Evolutionary conservation across 164 flowering plant genomes (phyloP), one percentile per base, ranked within the genome.

Genomic region (Chimonanthus salicifolius): DNA sequence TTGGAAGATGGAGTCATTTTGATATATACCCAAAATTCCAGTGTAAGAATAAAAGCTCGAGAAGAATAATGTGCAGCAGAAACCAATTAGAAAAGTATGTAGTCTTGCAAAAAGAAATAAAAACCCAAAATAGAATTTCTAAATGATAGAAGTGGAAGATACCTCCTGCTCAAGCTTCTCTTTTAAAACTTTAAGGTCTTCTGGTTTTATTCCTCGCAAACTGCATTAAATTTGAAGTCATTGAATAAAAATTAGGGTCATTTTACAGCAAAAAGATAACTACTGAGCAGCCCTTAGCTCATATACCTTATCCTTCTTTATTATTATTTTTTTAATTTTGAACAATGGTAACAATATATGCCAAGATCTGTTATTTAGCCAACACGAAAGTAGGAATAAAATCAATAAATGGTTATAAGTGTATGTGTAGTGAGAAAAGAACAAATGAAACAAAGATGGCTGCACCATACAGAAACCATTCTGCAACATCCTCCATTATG

Each of bases 141-240:
- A 5, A 44, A 33, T 33, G 33, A 44, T 16, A 3, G 8, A 21
- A 18, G 47, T 45, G 9, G 62, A 73, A 70, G 21, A 13, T 80
- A 92, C 95, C 94, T 92, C 97, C 76, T 88, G 83, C 58, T 86
- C 89, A 80, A 92, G 97, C 82, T 85, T 88, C 62, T 73, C 88
- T 78, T 87, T 88, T 81, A 92, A 75, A 74, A 72, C 71, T 77
- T 79, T 84, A 67, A 92, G 88, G 80, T 92, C 92, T 67, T 77
- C 82, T 46, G 73, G 48, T 46, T 78, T 82, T 62, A 91, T 85
- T 67, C 94, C 94, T 72, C 87, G 88, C 69, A 90, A 68, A 78
- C 94, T 90, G 86, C 74, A 75, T 51, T n/a, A 46, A 49, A 64
- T 20, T 48, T 62, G 4, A 74, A 9, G 9, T 47, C 21, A 69